Base-by-base conservation (phyloP, 768 basidiomycete species). In the Dacryopinax spathularia region DNA sequence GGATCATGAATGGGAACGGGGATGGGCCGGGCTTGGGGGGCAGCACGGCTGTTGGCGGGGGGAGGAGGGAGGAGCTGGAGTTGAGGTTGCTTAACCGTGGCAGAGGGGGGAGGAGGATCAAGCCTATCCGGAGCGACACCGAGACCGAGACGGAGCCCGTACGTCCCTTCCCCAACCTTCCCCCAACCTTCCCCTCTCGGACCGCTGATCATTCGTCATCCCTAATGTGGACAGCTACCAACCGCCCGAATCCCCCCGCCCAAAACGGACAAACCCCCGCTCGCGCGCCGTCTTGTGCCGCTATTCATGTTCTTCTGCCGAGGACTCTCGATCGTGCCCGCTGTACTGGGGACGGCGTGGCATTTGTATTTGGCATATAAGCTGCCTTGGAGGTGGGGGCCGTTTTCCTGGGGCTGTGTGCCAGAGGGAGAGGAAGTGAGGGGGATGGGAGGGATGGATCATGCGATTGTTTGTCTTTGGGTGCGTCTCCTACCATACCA, bases 391-490 rank as follows among this genome's bases (percentile, higher is more conserved):
- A 84, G 1, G 75, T 86, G 36, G 89, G 88, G 20, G 80, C 82
- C 9, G 66, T 87, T 1, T 80, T 81, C 22, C 7, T 16, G 18
- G 63, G 25, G 16, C 22, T 27, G 16, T 39, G 22, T 43, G 31
- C 48, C 15, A 66, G 31, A 39, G 12, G 37, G 22, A 61, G 66
- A 27, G 22, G 65, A 13, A 77, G 83, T 37, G 74, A 84, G 20
- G 88, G 91, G 68, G 88, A 81, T 72, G 73, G 82, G 61, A 75
- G 89, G 29, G 82, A 86, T 36, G 80, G 82, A 10, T 74, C 90
- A 31, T 91, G 89, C 89, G 88, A 87, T 69, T 20, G 80, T 69
- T 56, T 61, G 39, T 33, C 33, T 33, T 22, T 60, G 27, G 34
- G 39, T 62, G 15, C 41, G 35, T 33, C 67, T 60, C 34, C 62